These are phyloP conservation scores for Rostrohypoxylon terebratum DNA, from an alignment of 495 filamentous ascomycete species.

Conservation along the genomic window DNA sequence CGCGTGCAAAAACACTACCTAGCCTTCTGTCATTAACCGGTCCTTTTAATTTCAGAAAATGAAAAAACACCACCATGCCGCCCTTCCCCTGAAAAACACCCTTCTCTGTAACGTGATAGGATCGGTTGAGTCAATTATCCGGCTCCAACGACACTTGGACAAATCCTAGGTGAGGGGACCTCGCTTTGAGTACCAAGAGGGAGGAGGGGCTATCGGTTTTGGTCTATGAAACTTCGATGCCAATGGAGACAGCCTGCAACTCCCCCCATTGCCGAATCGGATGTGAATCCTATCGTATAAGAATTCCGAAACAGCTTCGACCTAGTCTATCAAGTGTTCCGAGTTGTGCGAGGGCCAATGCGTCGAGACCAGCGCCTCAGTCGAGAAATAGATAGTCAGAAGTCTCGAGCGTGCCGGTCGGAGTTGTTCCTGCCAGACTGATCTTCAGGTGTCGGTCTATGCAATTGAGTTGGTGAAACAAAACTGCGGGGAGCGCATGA, in stretches of 20 bases:
- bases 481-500: slow-evolving; percentile 8
- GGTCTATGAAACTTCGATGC: background rate
- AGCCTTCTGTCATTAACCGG: slow-evolving; percentile 34
- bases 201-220: background rate
- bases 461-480: background rate
- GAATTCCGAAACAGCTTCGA: background rate
- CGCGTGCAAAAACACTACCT: slow-evolving; percentile 17
- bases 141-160: too few species aligned
- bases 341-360: background rate
- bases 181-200: background rate
- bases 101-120: slow-evolving; percentile 17
- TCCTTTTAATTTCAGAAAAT: slow-evolving; percentile 15
- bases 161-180: background rate
- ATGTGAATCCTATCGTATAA: background rate
- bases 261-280: background rate
- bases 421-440: background rate
- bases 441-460: background rate
- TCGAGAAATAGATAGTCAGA: background rate
- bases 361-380: background rate
- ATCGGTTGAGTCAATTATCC: background rate
- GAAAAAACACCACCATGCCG: slow-evolving; percentile 37
- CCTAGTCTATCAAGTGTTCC: background rate
- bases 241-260: background rate
- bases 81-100: slow-evolving; percentile 10
- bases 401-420: background rate